Conservation (phyloP, 2,329 filamentous ascomycete genomes). For the Exophiala sp. region DNA sequence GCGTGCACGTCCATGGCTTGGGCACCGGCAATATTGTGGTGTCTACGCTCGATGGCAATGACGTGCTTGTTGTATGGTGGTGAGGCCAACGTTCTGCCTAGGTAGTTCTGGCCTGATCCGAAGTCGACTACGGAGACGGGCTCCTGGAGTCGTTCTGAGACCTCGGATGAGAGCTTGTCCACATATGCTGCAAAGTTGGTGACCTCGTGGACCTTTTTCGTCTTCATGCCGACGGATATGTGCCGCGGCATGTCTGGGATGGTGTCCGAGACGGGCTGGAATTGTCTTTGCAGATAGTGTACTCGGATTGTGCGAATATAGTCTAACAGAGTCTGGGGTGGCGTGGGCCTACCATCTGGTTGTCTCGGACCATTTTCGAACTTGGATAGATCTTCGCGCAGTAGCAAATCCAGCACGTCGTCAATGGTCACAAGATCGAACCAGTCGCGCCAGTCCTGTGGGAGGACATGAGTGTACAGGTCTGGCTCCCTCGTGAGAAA, state of each 20-base stretch:
- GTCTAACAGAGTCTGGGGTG: constrained; percentile 57
- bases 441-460: constrained; percentile 76
- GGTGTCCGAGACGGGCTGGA: constrained; percentile 33
- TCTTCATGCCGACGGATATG: constrained; percentile 86
- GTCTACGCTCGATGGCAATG: constrained; percentile 83
- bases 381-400: constrained; percentile 67
- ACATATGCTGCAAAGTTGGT: constrained; percentile 85
- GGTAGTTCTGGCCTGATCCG: constrained; percentile 93
- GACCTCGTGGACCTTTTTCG: constrained; percentile 94
- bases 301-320: constrained; percentile 71
- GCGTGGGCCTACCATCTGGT: constrained; percentile 36
- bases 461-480: constrained; percentile 73
- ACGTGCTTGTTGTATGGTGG: constrained; percentile 82
- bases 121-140: constrained; percentile 84
- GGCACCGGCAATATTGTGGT: constrained; percentile 81
- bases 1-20: constrained; percentile 80
- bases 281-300: constrained; percentile 64
- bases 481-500: constrained; percentile 86
- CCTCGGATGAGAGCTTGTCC: constrained; percentile 59
- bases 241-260: constrained; percentile 56
- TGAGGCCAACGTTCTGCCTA: constrained; percentile 81
- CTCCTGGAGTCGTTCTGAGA: constrained; percentile 43
- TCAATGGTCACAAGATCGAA: constrained; percentile 68
- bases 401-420: constrained; percentile 73
- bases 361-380: constrained; percentile 42